Conservation (phyloP, 176 grass and related monocot genomes). For the Miscanthus lutarioriparius region DNA sequence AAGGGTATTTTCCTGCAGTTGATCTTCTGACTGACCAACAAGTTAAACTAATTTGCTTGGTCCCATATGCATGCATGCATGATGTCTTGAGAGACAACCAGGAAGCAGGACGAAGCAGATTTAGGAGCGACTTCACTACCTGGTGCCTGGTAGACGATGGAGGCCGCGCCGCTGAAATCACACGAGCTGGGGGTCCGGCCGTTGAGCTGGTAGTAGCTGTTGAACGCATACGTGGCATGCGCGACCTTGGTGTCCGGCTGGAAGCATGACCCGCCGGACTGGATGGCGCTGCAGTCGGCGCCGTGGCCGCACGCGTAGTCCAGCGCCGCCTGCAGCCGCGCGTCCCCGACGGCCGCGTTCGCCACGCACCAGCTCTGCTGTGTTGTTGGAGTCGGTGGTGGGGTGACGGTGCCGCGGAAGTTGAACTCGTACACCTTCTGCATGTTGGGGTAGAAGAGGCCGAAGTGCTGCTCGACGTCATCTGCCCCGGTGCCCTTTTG, state of each 20-base stretch:
- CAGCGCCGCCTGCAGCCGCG: conserved; percentile 47
- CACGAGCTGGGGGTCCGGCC: background rate
- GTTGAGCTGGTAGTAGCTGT: conserved; percentile 48
- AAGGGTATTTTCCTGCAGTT: too few relatives aligned
- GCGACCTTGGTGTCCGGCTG: conserved; percentile 38
- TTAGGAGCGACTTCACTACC: too few relatives aligned
- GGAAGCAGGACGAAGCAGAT: too few relatives aligned
- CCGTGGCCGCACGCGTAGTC: conserved; percentile 57
- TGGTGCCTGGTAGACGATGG: conserved; percentile 3
- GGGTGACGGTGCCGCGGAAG: background rate
- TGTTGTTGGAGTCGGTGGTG: background rate
- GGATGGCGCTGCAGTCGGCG: conserved; percentile 28
- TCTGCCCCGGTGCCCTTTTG: conserved; percentile 18
- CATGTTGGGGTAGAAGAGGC: conserved; percentile 62
- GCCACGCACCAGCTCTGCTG: conserved; percentile 39
- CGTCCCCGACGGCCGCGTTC: conserved; percentile 23
- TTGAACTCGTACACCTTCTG: conserved; percentile 56
- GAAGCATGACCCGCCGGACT: conserved; percentile 38
- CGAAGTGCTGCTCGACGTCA: conserved; percentile 52
- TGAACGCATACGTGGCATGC: conserved; percentile 47
- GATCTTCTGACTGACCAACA: too few relatives aligned
- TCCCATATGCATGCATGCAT: too few relatives aligned
- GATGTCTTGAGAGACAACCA: too few relatives aligned
- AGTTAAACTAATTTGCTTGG: too few relatives aligned
- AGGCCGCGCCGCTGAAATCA: conserved; percentile 32